Base-by-base conservation (phyloP, 345 rosid species). In the Pistacia integerrima region DNA sequence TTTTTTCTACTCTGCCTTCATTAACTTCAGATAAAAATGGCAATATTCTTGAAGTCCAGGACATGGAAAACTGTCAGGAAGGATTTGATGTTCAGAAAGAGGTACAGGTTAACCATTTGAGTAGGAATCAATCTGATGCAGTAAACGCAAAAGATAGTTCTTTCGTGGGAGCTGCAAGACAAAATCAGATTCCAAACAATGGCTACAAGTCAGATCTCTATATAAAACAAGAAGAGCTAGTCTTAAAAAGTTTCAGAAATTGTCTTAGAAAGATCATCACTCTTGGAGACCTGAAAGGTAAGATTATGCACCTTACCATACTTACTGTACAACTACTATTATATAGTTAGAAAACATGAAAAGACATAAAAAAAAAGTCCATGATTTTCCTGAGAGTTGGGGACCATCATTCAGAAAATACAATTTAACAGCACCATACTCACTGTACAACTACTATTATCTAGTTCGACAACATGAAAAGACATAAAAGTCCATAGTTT, bases 241-340 rank as follows among this genome's bases (percentile, higher is more conserved):
- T 82, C 67, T 84, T 89, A 78, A 61, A 78, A 75, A 81, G 80
- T 74, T 77, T 87, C 72, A 75, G 78, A 35, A 82, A 84, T 67
- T 77, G 52, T 56, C 86, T 89, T 55, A 65, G 73, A 52, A 83
- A 74, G 76, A 76, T 83, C 71, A 74, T 80, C 54, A 30, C 74
- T 30, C 67, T 67, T 57, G 72, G 75, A 79, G 25, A 74, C 81
- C 59, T 57, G 51, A 73, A 69, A 80, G 85, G 89, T 87, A 75
- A 16, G 70, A 38, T 63, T 63, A 58, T 72, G 41, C 49, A 22
- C 6, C 11, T 35, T 64, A 20, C 46, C 1, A 57, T 38, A 54
- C 52, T 17, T 65, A 11, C 9, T 36, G 4, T 5, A 28, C 18
- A 56, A 72, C 22, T 9, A 72, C 65, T 72, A 30, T 4, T 22